A percentile compares a stretch with the other conserved stretches of the same genome.
Conservation (phyloP, 1,139 yeast genomes). For the Ogataea hybrid region DNA sequence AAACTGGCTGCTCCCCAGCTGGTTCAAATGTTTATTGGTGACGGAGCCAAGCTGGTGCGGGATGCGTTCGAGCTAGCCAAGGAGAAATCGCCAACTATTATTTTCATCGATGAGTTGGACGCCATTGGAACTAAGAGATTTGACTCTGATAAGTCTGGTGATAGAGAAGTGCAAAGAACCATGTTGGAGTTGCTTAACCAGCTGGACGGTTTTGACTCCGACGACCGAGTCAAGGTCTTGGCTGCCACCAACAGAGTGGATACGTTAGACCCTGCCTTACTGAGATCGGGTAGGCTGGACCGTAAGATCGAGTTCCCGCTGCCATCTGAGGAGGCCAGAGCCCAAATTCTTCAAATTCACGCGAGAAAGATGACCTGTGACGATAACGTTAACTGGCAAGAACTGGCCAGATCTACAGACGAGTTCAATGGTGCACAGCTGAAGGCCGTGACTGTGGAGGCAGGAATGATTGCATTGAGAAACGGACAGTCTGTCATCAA, state of each 20-base stretch:
- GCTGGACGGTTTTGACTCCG: conserved; percentile 97
- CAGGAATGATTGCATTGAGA: conserved; percentile 98
- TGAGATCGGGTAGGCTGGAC: conserved; percentile 96
- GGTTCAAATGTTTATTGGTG: conserved; percentile 99
- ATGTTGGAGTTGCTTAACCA: conserved; percentile 97
- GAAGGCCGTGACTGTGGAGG: conserved; percentile 98
- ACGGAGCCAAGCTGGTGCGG: conserved; percentile 96
- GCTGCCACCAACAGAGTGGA: conserved; percentile 99
- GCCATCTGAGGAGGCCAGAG: conserved; percentile 97
- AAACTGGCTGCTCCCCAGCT: conserved; percentile 98
- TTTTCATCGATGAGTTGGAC: conserved; percentile 95
- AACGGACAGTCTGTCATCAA: conserved; percentile 89
- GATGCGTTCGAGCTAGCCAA: conserved; percentile 99
- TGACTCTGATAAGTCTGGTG: conserved; percentile 97
- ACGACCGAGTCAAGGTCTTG: conserved; percentile 92
- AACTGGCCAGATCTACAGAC: conserved; percentile 95
- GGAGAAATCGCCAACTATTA: conserved; percentile 97
- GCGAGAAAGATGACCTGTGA: conserved; percentile 96
- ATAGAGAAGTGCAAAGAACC: conserved; percentile 98
- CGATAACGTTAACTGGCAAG: conserved; percentile 95
- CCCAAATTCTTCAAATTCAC: conserved; percentile 93
- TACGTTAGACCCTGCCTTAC: conserved; percentile 92
- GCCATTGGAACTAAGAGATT: conserved; percentile 99
- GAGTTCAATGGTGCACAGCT: conserved; percentile 98
- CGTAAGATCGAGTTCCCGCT: conserved; percentile 97